phyloP scores from a whole-genome alignment of 768 basidiomycete genomes.

The Rossbeevera mucosa region DNA sequence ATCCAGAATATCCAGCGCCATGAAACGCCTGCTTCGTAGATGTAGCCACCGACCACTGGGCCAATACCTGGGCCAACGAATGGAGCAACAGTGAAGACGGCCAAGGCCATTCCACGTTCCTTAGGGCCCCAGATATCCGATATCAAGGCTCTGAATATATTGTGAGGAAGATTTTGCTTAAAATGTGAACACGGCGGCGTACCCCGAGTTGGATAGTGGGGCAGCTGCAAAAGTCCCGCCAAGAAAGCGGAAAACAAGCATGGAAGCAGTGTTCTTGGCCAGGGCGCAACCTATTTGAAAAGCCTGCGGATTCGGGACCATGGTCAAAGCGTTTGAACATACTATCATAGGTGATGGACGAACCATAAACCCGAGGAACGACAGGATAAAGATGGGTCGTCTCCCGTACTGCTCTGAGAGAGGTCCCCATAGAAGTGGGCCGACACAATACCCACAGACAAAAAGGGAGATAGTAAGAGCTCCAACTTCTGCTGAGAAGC shows the following conservation, averaged over 20 bases:
- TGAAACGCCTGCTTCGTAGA: slow-evolving; percentile 34
- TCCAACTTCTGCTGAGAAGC: slow-evolving; percentile 47
- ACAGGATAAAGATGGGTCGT: slow-evolving; percentile 50
- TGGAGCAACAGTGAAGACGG: slow-evolving; percentile 59
- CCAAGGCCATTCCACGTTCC: slow-evolving; percentile 59
- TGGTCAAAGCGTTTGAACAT: background rate
- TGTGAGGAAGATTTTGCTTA: background rate
- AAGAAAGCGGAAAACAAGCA: slow-evolving; percentile 70
- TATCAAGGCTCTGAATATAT: slow-evolving; percentile 41
- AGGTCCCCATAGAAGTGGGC: slow-evolving; percentile 58
- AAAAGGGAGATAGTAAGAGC: slow-evolving; percentile 58
- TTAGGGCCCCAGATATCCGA: slow-evolving; percentile 61
- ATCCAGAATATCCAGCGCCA: slow-evolving; percentile 74
- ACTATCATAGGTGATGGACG: slow-evolving; percentile 9
- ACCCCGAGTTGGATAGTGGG: slow-evolving; percentile 69
- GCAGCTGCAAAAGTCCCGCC: slow-evolving; percentile 65
- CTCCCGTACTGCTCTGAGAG: slow-evolving; percentile 54
- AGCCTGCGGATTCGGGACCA: slow-evolving; percentile 29
- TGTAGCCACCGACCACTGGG: slow-evolving; percentile 49
- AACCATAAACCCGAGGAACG: slow-evolving; percentile 55
- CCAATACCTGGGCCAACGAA: slow-evolving; percentile 65
- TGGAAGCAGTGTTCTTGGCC: slow-evolving; percentile 52
- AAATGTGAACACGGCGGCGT: slow-evolving; percentile 7
- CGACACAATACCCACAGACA: slow-evolving; percentile 64
- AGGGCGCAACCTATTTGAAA: slow-evolving; percentile 65